Evolutionary conservation across 1,139 yeast genomes (phyloP).

Genomic region (Trichomonascaceae sp.): DNA sequence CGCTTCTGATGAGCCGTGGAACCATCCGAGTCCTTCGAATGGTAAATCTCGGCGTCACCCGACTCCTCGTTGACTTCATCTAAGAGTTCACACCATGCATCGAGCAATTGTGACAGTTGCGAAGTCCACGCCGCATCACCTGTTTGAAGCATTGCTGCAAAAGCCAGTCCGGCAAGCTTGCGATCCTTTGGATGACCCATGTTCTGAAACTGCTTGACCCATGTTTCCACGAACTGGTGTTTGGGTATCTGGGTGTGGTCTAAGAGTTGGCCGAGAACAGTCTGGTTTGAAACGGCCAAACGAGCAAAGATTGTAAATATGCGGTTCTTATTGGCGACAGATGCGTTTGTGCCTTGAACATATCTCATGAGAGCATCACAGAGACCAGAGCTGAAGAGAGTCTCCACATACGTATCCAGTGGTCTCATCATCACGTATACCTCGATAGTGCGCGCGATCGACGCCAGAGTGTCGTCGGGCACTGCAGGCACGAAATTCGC

Average conservation of each 20-base stretch:
- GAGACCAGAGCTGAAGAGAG: conserved; percentile 14
- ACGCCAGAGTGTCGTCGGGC: conserved; percentile 53
- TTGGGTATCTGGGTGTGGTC: conserved; percentile 2
- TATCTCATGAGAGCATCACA: conserved; percentile 28
- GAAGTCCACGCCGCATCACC: conserved; percentile 20
- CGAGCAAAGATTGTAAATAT: conserved; percentile 43
- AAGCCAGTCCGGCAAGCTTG: conserved; percentile 50
- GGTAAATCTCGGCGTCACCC: conserved; percentile 22
- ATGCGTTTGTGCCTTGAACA: conserved; percentile 38
- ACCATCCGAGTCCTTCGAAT: conserved; percentile 11
- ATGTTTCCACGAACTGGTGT: conserved; percentile 14
- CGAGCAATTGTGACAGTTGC: conserved; percentile 31
- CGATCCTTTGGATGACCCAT: conserved; percentile 58
- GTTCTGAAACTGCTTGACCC: conserved; percentile 31
- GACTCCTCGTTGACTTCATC: conserved; percentile 50
- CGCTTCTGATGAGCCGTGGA: conserved; percentile 12
- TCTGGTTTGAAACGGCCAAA: conserved; percentile 35
- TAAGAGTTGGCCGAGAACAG: conserved; percentile 14
- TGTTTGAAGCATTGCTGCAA: conserved; percentile 33
- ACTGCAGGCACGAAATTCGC: conserved; percentile 45
- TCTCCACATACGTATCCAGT: conserved; percentile 15
- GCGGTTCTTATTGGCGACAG: conserved; percentile 32
- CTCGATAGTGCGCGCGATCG: conserved; percentile 12
- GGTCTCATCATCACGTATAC: conserved; percentile 12
- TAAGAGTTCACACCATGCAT: conserved; percentile 44